Evolutionary conservation across 495 filamentous ascomycete species (phyloP).

Genomic region (Aspergillus nidulans): DNA sequence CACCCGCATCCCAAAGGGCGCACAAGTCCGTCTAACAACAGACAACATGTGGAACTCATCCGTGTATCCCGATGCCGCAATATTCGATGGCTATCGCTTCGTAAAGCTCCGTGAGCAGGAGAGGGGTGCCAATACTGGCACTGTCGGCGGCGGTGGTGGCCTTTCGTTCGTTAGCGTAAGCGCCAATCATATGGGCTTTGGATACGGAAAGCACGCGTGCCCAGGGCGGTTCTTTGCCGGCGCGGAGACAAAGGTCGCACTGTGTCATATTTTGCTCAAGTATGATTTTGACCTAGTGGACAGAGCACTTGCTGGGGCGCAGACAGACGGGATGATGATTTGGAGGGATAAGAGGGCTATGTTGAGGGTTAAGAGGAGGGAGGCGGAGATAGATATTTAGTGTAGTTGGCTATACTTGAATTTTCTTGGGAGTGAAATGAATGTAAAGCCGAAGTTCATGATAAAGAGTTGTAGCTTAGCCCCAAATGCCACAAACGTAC

Average conservation of each 20-base stretch:
- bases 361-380: too few species aligned
- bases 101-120: not conserved
- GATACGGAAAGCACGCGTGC: constrained; percentile 13
- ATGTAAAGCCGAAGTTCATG: too few species aligned
- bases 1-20: not conserved
- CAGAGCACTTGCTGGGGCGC: too few species aligned
- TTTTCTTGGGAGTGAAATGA: too few species aligned
- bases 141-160: not conserved
- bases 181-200: constrained; percentile 10
- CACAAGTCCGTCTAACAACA: not conserved
- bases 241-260: constrained; percentile 9
- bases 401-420: too few species aligned
- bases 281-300: too few species aligned
- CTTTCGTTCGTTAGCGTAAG: not conserved
- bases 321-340: too few species aligned
- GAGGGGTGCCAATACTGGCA: not conserved
- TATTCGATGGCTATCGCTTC: constrained; percentile 9
- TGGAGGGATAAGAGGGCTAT: too few species aligned
- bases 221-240: constrained; percentile 13
- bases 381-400: too few species aligned
- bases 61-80: constrained; percentile 1
- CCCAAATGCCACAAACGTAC: too few species aligned
- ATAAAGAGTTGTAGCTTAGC: too few species aligned
- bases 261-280: constrained; percentile 11
- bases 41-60: constrained; percentile 1